Evolutionary conservation across 2,329 filamentous ascomycete species (phyloP).

Genomic region (Fusarium sp.): DNA sequence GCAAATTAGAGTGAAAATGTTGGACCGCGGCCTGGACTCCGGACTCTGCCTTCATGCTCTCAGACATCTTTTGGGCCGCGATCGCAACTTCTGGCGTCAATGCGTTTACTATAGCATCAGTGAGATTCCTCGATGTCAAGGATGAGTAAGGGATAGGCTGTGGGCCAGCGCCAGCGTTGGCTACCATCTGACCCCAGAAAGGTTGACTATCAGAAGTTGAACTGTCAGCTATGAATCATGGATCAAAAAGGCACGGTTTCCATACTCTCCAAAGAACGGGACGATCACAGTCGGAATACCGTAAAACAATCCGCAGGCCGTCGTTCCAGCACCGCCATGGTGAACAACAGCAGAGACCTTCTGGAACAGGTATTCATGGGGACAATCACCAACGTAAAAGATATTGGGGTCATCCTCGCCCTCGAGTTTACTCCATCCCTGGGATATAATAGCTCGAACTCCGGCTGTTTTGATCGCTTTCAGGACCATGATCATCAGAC

Average conservation of each 20-base stretch:
- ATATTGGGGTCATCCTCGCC: conserved; percentile 62
- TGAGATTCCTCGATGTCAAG: neutral
- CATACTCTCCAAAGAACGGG: conserved; percentile 81
- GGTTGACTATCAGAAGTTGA: neutral
- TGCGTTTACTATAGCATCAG: neutral
- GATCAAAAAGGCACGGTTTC: too few species aligned
- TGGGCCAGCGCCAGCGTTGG: neutral
- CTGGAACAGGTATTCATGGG: conserved; percentile 87
- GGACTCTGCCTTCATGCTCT: neutral
- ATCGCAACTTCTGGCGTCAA: neutral
- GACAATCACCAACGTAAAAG: conserved; percentile 76
- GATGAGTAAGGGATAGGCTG: neutral
- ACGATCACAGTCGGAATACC: conserved; percentile 84
- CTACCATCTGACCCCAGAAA: conserved; percentile 4
- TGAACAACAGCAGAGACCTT: conserved; percentile 84
- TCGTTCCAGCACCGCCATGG: conserved; percentile 87
- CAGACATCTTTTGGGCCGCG: neutral
- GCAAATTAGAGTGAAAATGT: conserved; percentile 2
- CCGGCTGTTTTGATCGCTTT: conserved; percentile 71
- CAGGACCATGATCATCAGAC: conserved; percentile 74
- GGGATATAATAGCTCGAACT: conserved; percentile 75
- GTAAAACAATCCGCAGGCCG: conserved; percentile 80
- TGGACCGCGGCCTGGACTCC: neutral
- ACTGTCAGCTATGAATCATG: neutral
- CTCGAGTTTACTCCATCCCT: conserved; percentile 78